Base-by-base conservation (phyloP, 441 rosid species). In the Jatropha multifida region DNA sequence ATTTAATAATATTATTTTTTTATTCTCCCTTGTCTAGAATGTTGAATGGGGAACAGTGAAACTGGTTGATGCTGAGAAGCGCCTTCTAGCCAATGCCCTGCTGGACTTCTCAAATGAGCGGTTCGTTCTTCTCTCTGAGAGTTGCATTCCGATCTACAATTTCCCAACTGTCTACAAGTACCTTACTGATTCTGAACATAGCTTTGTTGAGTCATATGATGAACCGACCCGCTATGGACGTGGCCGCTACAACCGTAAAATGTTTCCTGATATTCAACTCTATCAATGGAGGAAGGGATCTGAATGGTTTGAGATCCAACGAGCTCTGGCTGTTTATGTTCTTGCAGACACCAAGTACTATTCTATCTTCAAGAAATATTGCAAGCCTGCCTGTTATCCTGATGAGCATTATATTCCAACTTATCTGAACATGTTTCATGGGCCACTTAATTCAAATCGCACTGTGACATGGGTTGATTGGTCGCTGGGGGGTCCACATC, bases 401-500 rank as follows among this genome's bases (percentile, higher is more conserved):
- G 99, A 96, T 37, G 99, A 96, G 81, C 99, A 96, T 81, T 96
- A 90, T 84, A 85, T 96, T 68, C 93, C 97, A 0, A 96, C 99
- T 44, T 87, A 77, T 83, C 63, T 94, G 71, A 90, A 92, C 87
- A 92, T 96, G 86, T 88, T 90, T 80, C 91, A 90, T 0, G 97
- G 97, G 46, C 76, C 89, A 1, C 79, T 81, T 62, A 94, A 79
- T 68, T 88, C 97, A 0, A 96, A 96, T 59, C 82, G 98, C 68
- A 89, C 85, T 0, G 90, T 96, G 61, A 96, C 98, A 11, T 89
- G 96, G 94, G 98, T 93, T 0, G 89, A 95, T 72, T 95, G 98
- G 99, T 89, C 98, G 0, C 40, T 83, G 62, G 90, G 90, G 0
- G 99, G 97, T 1, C 98, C 99, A 0, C 98, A 95, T 81, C 99